These are phyloP conservation scores for Fagopyrum esculentum DNA, from an alignment of 148 eudicot genomes.

Conservation along the genomic window DNA sequence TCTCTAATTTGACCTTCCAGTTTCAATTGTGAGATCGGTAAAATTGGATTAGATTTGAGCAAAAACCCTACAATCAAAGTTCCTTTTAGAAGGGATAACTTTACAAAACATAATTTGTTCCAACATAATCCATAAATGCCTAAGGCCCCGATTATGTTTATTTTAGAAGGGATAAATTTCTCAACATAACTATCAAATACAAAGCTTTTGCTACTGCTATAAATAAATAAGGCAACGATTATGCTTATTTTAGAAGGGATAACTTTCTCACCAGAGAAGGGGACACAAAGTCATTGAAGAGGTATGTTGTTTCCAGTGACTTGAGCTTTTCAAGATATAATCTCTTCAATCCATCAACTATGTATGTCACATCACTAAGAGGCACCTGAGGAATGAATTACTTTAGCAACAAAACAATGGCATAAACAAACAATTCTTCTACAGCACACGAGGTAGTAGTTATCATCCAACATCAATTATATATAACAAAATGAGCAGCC, in stretches of 20 bases:
- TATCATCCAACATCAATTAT: not conserved
- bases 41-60: no score
- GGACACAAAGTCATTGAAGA: slow-evolving; percentile 74
- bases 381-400: slow-evolving; percentile 30
- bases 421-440: slow-evolving; percentile 4
- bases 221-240: slow-evolving; percentile 1
- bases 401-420: not conserved
- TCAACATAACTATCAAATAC: no score
- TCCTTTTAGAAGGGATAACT: no score
- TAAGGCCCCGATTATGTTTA: no score
- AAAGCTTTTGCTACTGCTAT: not conserved
- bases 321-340: slow-evolving; percentile 71
- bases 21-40: no score
- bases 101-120: no score
- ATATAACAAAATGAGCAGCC: not conserved
- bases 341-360: slow-evolving; percentile 80
- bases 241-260: not conserved
- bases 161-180: no score
- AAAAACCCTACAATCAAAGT: no score
- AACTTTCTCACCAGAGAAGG: slow-evolving; percentile 65
- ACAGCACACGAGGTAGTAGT: not conserved
- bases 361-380: slow-evolving; percentile 67
- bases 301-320: slow-evolving; percentile 80
- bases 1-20: no score
- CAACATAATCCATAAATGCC: no score